phyloP scores from a whole-genome alignment of 495 filamentous ascomycete genomes.

The Xylona heveae region DNA sequence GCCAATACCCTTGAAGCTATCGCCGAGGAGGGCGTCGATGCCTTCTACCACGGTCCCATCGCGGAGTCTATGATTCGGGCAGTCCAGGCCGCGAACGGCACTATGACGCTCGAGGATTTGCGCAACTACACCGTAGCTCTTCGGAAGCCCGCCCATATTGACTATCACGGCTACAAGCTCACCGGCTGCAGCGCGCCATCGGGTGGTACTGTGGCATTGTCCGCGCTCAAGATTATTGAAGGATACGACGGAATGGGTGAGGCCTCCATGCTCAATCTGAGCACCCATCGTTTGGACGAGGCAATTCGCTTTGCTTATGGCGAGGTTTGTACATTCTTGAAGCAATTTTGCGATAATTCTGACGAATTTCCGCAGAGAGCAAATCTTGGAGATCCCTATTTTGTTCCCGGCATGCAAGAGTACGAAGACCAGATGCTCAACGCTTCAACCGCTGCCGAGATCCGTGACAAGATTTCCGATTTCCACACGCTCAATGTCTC shows the following conservation, averaged over 20 bases:
- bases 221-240: conserved; percentile 56
- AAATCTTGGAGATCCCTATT: conserved; percentile 60
- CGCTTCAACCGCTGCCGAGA: conserved; percentile 27
- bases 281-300: conserved; percentile 65
- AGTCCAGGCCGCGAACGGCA: conserved; percentile 44
- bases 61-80: conserved; percentile 53
- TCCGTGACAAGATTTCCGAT: conserved; percentile 50
- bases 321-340: conserved; percentile 18
- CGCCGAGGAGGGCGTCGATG: conserved; percentile 41
- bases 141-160: conserved; percentile 37
- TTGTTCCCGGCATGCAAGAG: conserved; percentile 35
- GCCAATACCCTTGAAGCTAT: conserved; percentile 60
- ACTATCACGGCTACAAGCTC: conserved; percentile 50
- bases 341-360: too few relatives aligned
- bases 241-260: conserved; percentile 41
- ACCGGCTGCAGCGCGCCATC: conserved; percentile 48
- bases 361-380: conserved; percentile 27
- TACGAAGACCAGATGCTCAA: conserved; percentile 49
- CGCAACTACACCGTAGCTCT: conserved; percentile 41
- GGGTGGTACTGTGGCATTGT: conserved; percentile 49
- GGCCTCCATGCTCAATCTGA: conserved; percentile 31
- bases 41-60: conserved; percentile 54
- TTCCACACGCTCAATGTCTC: conserved; percentile 39
- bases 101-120: conserved; percentile 65
- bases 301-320: conserved; percentile 77